A percentile compares a stretch with the other conserved stretches of the same genome.
Evolutionary conservation across 129 eudicot genomes (phyloP).

Genomic region (Oenanthe sinensis): DNA sequence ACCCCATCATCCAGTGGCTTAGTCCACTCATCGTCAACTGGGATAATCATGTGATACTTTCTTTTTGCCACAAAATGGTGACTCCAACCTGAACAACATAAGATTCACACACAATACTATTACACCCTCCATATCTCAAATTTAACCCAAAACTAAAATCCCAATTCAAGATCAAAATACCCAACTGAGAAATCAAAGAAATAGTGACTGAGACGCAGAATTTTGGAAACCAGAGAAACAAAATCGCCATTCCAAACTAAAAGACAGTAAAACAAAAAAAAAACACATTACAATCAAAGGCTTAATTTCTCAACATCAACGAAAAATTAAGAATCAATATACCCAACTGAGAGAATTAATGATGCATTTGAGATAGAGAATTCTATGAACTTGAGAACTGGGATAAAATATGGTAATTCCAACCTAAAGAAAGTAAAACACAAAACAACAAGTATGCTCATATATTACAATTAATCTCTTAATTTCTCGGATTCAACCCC

Average conservation of each 20-base stretch:
- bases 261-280: too few relatives aligned
- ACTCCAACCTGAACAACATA: slow-evolving; percentile 64
- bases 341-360: not conserved
- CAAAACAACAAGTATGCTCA: not conserved
- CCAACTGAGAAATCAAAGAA: not conserved
- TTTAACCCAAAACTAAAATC: not conserved
- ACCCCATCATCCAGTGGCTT: slow-evolving; percentile 46
- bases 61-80: slow-evolving; percentile 74
- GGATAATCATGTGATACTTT: slow-evolving; percentile 82
- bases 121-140: slow-evolving; percentile 4
- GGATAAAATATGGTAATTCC: too few relatives aligned
- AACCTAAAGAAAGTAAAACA: not conserved
- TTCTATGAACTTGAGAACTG: not conserved
- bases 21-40: slow-evolving; percentile 62
- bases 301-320: not conserved
- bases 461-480: too few relatives aligned
- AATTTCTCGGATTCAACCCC: not conserved
- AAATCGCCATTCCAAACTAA: not conserved
- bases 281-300: not conserved
- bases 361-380: not conserved
- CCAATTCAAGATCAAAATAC: slow-evolving; percentile 11
- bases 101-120: not conserved
- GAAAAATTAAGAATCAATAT: not conserved
- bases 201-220: not conserved
- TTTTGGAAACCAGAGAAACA: not conserved